Base-by-base conservation (phyloP, 306 rosid genomes). In the Crotalaria pallida region DNA sequence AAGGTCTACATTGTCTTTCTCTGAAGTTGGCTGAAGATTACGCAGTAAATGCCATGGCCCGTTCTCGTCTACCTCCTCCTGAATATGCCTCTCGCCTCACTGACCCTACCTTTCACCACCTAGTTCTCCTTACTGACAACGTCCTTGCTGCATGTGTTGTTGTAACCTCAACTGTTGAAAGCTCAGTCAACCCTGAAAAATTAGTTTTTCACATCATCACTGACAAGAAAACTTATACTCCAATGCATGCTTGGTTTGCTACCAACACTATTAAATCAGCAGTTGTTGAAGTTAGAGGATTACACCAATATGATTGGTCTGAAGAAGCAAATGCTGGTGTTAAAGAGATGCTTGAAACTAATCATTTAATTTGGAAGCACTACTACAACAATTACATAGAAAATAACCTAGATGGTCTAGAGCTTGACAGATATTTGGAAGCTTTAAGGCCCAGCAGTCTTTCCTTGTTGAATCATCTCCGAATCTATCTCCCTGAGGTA, bases 191-290 rank as follows among this genome's bases (percentile, higher is more conserved):
- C 72, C 97, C 96, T 11, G 88, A 75, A 69, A 86, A 77, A 9
- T 74, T 91, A 72, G 88, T 91, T 52, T 88, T 91, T 67, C 97
- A 91, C 64, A 77, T 88, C 15, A 86, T 91, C 41, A 88, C 96
- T 1, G 97, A 88, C 83, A 88, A 88, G 85, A 86, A 91, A 78
- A 88, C 96, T 43, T 91, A 83, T 53, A 88, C 90, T 49, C 85
- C 96, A 7, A 91, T 91, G 97, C 92, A 91, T 48, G 92, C 97
- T 10, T 91, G 96, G 97, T 91, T 91, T 81, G 92, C 97, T 26
- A 79, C 72, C 45, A 83, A 81, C 81, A 73, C 86, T 31, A 10
- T 86, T 63, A 68, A 65, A 22, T 79, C 92, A 41, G 90, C 88
- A 13, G 92, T 76, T 45, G 88, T 88, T 80, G 96, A 91, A 80